Evolutionary conservation across 768 basidiomycete genomes (phyloP).

Genomic region (Mycena leptocephala): DNA sequence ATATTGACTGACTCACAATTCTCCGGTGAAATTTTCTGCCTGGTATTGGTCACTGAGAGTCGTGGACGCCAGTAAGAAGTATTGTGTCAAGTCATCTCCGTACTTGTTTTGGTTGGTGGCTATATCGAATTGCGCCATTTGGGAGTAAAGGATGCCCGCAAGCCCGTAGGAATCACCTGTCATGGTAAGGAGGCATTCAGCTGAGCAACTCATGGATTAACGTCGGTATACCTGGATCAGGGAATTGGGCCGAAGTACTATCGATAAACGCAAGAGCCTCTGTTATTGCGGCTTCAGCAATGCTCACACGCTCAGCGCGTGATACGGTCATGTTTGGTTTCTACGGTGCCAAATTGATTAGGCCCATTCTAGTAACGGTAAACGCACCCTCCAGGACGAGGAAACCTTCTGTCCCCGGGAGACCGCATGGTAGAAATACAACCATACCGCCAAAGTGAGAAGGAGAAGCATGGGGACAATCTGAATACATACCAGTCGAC

Average conservation of each 20-base stretch:
- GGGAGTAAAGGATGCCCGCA: neutral
- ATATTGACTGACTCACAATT: neutral
- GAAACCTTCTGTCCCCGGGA: neutral
- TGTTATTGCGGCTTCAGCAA: neutral
- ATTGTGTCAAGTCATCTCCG: neutral
- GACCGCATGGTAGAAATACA: neutral
- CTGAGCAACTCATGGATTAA: neutral
- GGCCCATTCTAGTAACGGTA: neutral
- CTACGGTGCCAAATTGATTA: neutral
- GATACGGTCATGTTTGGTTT: neutral
- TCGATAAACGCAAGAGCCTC: neutral
- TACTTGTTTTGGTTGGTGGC: neutral
- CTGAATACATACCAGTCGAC: neutral
- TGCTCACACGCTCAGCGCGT: neutral
- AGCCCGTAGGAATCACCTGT: neutral
- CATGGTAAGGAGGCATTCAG: neutral
- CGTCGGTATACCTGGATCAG: neutral
- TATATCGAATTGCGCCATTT: neutral
- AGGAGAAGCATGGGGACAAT: neutral
- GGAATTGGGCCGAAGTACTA: neutral
- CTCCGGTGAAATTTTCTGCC: neutral
- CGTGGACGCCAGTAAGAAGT: neutral
- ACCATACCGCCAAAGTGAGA: neutral
- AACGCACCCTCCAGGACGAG: neutral
- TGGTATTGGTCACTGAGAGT: neutral